These are phyloP conservation scores for Coemansia sp. DNA, from an alignment of 192 early-diverging fungal genomes.

Conservation along the genomic window DNA sequence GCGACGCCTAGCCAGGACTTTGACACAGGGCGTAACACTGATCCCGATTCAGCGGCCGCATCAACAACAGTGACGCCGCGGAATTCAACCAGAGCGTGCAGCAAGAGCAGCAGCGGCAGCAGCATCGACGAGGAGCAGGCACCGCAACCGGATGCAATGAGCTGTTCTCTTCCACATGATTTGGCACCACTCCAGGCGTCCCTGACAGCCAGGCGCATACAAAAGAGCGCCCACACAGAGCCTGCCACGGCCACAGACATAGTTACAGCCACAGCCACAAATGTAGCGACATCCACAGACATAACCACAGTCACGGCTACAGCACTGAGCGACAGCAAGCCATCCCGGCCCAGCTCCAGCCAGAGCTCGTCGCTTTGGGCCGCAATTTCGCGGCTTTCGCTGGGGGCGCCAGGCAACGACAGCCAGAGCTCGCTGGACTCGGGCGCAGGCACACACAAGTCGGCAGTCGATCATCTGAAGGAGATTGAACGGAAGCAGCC, in stretches of 20 bases:
- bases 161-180: slow-evolving; percentile 2
- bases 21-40: slow-evolving; percentile 5
- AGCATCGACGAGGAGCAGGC: background rate
- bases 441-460: background rate
- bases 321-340: background rate
- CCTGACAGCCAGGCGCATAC: background rate
- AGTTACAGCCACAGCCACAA: background rate
- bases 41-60: background rate
- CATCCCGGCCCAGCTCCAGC: background rate
- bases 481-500: slow-evolving; percentile 12
- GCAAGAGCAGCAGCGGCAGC: slow-evolving; percentile 12
- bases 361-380: slow-evolving; percentile 18
- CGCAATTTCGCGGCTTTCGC: slow-evolving; percentile 17
- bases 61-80: slow-evolving; percentile 5
- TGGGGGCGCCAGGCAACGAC: slow-evolving; percentile 7
- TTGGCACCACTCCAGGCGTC: background rate
- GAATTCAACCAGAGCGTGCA: slow-evolving; percentile 1
- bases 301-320: background rate
- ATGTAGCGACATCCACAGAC: background rate
- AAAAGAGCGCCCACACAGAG: background rate
- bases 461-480: slow-evolving; percentile 28
- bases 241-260: slow-evolving; percentile 2
- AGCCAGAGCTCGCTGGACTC: slow-evolving; percentile 12
- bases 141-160: background rate
- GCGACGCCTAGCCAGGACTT: background rate